Base-by-base conservation (phyloP, 2,329 filamentous ascomycete species). In the Cercospora beticola region DNA sequence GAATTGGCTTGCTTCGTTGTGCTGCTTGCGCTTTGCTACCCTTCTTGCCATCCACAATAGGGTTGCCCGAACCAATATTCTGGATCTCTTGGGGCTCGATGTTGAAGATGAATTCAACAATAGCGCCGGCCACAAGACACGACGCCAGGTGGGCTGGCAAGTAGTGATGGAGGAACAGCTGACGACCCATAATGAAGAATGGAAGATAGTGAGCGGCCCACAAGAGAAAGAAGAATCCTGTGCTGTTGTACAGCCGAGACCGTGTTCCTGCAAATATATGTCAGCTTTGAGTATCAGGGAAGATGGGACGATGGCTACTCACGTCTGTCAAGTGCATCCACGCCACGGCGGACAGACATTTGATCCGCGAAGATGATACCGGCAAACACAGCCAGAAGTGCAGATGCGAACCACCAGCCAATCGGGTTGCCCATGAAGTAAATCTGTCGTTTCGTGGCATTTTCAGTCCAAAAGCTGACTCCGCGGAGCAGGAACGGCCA, bases 391-490 rank as follows among this genome's bases (percentile, higher is more conserved):
- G 95, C 95, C 70, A 99, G 84, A 65, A 99, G 84, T 82, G 92
- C 93, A 81, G 93, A 97, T 14, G 93, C 90, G 71, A 99, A 86
- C 95, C 95, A 99, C 94, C 96, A 99, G 68, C 94, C 95, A 71
- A 98, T 81, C 0, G 95, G 95, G 82, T 99, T 99, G 67, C 95
- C 95, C 31, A 99, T 84, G 85, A 99, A 99, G 83, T 99, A 99
- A 73, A 99, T 99, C 81, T 99, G 95, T 83, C 97, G 90, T 70
- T 92, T 90, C 9, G 94, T 97, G 66, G 96, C 92, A 79, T 92
- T 93, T 79, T 98, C 92, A 8, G 95, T 99, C 95, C 95, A 99
- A 89, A 99, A 99, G 82, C 93, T 97, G 75, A 99, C 94, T 82
- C 95, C 95, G 31, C 95, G 90, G 67, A 99, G 88, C 78, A 99